phyloP scores from a whole-genome alignment of 1,284 basidiomycete species.

The Tylopilus sp. region DNA sequence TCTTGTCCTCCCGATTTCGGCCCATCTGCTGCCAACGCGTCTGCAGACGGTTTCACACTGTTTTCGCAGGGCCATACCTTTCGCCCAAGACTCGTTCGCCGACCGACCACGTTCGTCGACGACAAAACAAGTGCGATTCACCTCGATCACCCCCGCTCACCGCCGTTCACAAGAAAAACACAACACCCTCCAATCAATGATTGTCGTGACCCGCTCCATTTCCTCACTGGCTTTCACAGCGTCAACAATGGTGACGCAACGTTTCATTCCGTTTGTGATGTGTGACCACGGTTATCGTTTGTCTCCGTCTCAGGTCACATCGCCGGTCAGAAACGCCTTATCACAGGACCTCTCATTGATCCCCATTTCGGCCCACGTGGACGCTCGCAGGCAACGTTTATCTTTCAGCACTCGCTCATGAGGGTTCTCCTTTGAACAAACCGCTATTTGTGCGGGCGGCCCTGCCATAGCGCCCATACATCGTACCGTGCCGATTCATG shows the following conservation, averaged over 20 bases:
- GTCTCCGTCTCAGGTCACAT: slow-evolving; percentile 13
- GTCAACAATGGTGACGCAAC: slow-evolving; percentile 4
- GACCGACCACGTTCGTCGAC: background rate
- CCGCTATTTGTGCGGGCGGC: slow-evolving; percentile 7
- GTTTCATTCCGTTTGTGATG: slow-evolving; percentile 2
- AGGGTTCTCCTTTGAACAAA: slow-evolving; percentile 2
- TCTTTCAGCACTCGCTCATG: slow-evolving; percentile 1
- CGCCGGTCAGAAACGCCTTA: slow-evolving; percentile 9
- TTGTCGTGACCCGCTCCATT: slow-evolving; percentile 22
- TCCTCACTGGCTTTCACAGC: slow-evolving; percentile 15
- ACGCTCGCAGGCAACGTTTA: slow-evolving; percentile 2
- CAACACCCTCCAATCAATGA: slow-evolving; percentile 16
- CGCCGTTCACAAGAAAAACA: background rate
- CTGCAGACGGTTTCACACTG: slow-evolving; percentile 8
- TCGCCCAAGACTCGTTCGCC: background rate
- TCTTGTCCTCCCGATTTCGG: background rate
- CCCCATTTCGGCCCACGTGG: slow-evolving; percentile 9
- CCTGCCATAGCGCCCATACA: slow-evolving; percentile 16
- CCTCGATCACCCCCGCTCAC: slow-evolving; percentile 4
- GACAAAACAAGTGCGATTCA: slow-evolving; percentile 11
- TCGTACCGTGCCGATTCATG: slow-evolving; percentile 19
- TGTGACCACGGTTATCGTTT: background rate
- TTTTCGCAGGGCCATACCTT: background rate
- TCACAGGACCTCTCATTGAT: background rate
- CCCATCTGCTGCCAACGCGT: background rate